Base-by-base conservation (phyloP, 2,329 filamentous ascomycete genomes). In the Pestalotiopsis sp. region DNA sequence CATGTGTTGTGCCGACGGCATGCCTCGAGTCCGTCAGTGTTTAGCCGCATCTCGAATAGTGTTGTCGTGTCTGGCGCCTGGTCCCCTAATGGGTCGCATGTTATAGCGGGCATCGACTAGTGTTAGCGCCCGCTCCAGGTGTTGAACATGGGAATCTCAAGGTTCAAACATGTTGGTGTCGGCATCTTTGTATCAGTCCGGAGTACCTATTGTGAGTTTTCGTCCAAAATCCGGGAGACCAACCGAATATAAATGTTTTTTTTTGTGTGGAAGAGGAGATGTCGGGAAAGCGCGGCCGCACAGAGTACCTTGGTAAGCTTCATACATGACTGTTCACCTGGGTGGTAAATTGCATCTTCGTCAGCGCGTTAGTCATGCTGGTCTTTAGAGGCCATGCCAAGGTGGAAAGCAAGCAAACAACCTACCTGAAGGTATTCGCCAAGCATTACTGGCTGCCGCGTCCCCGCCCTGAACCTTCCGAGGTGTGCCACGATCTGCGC, bases 241-340 rank as follows among this genome's bases (percentile, higher is more conserved):
- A 52, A 20, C 20, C n/a, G n/a, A 52, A n/a, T 49, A 7, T 11
- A n/a, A 7, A 9, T 52, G 20, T 6, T 4, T 52, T 17, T 6
- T 4, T 52, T 17, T 20, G 11, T 11, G 20, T n/a, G 45, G 45
- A n/a, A 20, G 20, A n/a, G 20, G 17, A 52, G 45, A 9, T 20
- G 2, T n/a, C n/a, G 45, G 14, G 20, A 52, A n/a, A 9, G 20
- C 45, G 45, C 58, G 36, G 67, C 41, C 64, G 67, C 67, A 61
- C 45, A 68, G 61, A 68, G 61, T 49, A 45, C 45, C 36, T 27
- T n/a, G 45, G 20, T 27, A 17, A 17, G 20, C 9, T 52, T 52
- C 23, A 52, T 52, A 52, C 20, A 20, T 6, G 17, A 52, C 45
- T 52, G 9, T 36, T 6, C 9, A 36, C 31, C 31, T 36, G 9